Evolutionary conservation across 768 basidiomycete genomes (phyloP).

Genomic region (Tylopilus vinaceipallidus): DNA sequence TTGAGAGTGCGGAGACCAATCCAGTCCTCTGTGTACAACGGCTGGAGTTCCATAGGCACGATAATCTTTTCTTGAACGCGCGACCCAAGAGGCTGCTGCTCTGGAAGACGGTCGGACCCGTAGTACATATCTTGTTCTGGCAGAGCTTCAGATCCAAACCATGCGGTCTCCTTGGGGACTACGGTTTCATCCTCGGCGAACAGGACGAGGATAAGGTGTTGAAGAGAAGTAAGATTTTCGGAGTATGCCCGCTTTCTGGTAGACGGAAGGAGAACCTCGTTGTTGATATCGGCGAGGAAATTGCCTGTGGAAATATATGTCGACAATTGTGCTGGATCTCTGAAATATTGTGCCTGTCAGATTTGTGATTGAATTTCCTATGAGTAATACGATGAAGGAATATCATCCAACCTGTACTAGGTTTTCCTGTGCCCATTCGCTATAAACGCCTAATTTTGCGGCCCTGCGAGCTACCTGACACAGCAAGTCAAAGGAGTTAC

Average conservation of each 20-base stretch:
- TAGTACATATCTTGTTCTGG: slow-evolving; percentile 31
- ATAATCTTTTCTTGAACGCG: slow-evolving; percentile 35
- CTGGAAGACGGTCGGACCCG: not conserved
- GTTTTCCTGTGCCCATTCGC: slow-evolving; percentile 72
- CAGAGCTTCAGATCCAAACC: slow-evolving; percentile 75
- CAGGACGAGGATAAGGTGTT: slow-evolving; percentile 68
- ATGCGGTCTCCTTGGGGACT: slow-evolving; percentile 79
- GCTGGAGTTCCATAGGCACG: slow-evolving; percentile 71
- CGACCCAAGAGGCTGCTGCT: slow-evolving; percentile 12
- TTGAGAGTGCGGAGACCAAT: slow-evolving; percentile 75
- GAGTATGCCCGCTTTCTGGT: slow-evolving; percentile 59
- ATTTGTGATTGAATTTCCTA: slow-evolving; percentile 1
- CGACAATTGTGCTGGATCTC: slow-evolving; percentile 62
- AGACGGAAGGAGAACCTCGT: slow-evolving; percentile 52
- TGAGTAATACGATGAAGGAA: not conserved
- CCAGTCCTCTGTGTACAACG: slow-evolving; percentile 76
- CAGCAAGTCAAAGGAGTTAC: slow-evolving; percentile 60
- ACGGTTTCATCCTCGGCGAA: slow-evolving; percentile 76
- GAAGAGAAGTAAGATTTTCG: slow-evolving; percentile 56
- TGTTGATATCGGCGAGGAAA: slow-evolving; percentile 79
- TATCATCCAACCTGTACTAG: slow-evolving; percentile 57
- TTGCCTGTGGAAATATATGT: slow-evolving; percentile 57
- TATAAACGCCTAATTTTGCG: slow-evolving; percentile 64
- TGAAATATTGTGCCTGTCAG: slow-evolving; percentile 79
- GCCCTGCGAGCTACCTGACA: slow-evolving; percentile 68